Base-by-base conservation (phyloP, 2,329 filamentous ascomycete species). In the Trichoderma sp. region DNA sequence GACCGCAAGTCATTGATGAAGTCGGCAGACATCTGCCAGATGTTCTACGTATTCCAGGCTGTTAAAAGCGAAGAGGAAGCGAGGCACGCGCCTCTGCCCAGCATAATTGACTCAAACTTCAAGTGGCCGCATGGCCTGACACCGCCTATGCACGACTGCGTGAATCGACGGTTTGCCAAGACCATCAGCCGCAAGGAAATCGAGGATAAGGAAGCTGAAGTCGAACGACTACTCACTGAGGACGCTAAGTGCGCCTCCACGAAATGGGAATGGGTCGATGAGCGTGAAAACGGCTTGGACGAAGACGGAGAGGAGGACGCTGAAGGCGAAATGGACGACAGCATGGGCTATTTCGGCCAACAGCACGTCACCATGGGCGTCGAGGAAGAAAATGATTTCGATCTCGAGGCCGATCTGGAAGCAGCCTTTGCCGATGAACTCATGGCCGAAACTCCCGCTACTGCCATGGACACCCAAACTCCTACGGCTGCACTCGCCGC, bases 1-100 rank as follows among this genome's bases (percentile, higher is more conserved):
- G 94, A 97, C 79, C 91, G 91, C 78, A 94, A 93, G 78, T 88
- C 91, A 21, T 94, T 95, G 85, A 94, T 95, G 84, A 97, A 97
- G 83, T 92, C 93, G 9, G 92, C 93, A 36, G 94, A 97, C 78
- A 89, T 97, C 39, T 94, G 92, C 76, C 94, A 97, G 83, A 97
- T 97, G 92, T 87, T 97, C 43, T 83, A 97, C 8, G 92, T 95
- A 1, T 88, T 94, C 72, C 91, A 92, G 9, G 84, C 82, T 36
- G 91, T 95, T 21, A 83, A 85, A 61, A 90, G 82, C 69, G 91
- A 93, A 74, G 83, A 86, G n/a, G 90, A 92, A 78, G 91, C 91
- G 1, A 84, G 86, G 77, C 85, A 84, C n/a, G 86, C 84, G 68
- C 87, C 91, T n/a, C 83, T 97, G 15, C 94, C 94, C 1, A 81